A percentile compares a stretch with the other conserved stretches of the same genome.
phyloP scores from a whole-genome alignment of 2,329 filamentous ascomycete species.

The Fusarium siculi region DNA sequence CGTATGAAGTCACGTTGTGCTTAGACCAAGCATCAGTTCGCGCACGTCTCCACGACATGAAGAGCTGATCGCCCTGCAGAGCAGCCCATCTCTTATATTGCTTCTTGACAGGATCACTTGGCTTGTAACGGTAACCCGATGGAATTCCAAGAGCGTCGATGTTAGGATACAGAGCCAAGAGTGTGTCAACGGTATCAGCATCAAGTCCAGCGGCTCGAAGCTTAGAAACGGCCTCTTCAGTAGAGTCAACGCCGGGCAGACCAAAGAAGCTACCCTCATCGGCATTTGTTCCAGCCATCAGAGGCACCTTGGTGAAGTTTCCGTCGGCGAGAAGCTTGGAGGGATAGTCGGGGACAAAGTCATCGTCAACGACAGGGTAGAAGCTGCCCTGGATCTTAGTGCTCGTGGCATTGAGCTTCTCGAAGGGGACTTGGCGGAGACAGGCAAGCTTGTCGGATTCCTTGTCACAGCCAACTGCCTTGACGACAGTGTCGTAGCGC shows the following conservation, averaged over 20 bases:
- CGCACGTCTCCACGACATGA: slow-evolving; percentile 65
- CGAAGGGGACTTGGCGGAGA: slow-evolving; percentile 41
- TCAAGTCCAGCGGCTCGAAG: slow-evolving; percentile 16
- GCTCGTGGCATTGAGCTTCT: slow-evolving; percentile 36
- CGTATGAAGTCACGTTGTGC: slow-evolving; percentile 62
- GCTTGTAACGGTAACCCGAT: slow-evolving; percentile 17
- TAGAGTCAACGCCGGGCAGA: slow-evolving; percentile 52
- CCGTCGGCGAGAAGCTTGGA: slow-evolving; percentile 66
- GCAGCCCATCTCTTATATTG: slow-evolving; percentile 66
- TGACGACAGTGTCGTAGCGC: slow-evolving; percentile 37
- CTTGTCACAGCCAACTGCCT: slow-evolving; percentile 38
- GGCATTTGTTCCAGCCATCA: slow-evolving; percentile 70
- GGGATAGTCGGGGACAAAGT: slow-evolving; percentile 53
- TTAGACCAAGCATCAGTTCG: slow-evolving; percentile 64
- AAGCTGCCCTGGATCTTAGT: slow-evolving; percentile 20
- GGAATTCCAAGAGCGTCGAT: slow-evolving; percentile 37
- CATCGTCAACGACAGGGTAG: slow-evolving; percentile 47
- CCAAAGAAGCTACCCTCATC: slow-evolving; percentile 72
- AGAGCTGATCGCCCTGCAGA: slow-evolving; percentile 61
- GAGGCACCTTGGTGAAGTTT: slow-evolving; percentile 71
- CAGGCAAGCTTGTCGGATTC: slow-evolving; percentile 43
- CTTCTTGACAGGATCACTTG: slow-evolving; percentile 19
- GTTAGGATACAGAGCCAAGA: slow-evolving; percentile 37
- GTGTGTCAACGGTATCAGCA: slow-evolving; percentile 12
- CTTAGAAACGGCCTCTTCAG: slow-evolving; percentile 11